Conservation (phyloP, 768 basidiomycete genomes). For the Exsudoporus frostii region DNA sequence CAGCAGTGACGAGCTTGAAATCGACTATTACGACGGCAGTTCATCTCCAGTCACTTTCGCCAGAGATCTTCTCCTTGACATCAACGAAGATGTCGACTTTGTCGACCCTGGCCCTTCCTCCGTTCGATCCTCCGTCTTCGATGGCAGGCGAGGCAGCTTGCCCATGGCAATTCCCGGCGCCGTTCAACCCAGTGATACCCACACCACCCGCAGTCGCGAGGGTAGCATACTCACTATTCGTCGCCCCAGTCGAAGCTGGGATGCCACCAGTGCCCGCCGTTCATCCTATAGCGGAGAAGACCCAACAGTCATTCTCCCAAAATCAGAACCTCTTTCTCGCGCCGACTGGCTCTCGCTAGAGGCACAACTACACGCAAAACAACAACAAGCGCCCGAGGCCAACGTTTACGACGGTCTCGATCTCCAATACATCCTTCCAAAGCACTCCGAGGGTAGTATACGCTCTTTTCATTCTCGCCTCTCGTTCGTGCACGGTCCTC, state of each 20-base stretch:
- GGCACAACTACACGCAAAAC: slow-evolving; percentile 34
- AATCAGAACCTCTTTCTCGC: slow-evolving; percentile 39
- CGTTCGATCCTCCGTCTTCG: slow-evolving; percentile 16
- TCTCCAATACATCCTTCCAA: slow-evolving; percentile 39
- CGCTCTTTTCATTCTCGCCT: slow-evolving; percentile 29
- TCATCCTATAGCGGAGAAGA: slow-evolving; percentile 21
- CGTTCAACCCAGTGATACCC: slow-evolving; percentile 16
- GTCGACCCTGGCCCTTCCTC: slow-evolving; percentile 26
- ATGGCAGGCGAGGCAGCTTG: slow-evolving; percentile 49
- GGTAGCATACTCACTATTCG: slow-evolving; percentile 57
- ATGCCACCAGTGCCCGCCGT: slow-evolving; percentile 37
- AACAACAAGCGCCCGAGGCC: slow-evolving; percentile 7
- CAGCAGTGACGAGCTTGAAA: slow-evolving; percentile 47
- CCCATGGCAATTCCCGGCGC: slow-evolving; percentile 59
- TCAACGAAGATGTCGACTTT: slow-evolving; percentile 31
- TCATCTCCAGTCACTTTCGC: slow-evolving; percentile 39
- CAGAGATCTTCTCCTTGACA: slow-evolving; percentile 39
- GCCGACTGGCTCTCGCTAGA: slow-evolving; percentile 56
- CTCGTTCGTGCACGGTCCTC: slow-evolving; percentile 17
- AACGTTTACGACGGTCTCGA: slow-evolving; percentile 41
- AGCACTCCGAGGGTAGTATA: slow-evolving; percentile 31
- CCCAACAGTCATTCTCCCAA: slow-evolving; percentile 38
- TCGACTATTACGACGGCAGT: slow-evolving; percentile 37
- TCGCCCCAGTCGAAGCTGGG: slow-evolving; percentile 58
- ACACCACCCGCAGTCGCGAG: slow-evolving; percentile 47